Base-by-base conservation (phyloP, 768 basidiomycete species). In the Suillus subluteus region DNA sequence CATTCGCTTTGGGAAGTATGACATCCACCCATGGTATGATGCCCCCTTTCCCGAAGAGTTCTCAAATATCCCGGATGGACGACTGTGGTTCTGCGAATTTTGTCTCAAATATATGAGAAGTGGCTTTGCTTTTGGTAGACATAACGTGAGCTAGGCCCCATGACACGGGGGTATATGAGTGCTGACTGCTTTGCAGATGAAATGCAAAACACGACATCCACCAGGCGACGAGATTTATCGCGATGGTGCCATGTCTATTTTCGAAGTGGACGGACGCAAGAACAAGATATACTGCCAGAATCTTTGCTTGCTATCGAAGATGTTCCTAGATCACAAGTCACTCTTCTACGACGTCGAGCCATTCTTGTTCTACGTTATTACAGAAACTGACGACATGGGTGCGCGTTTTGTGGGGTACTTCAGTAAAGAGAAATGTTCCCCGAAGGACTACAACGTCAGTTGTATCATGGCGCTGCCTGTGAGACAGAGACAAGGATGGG, bases 271-370 rank as follows among this genome's bases (percentile, higher is more conserved):
- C 77, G 98, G 98, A 55, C 87, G 98, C 72, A 95, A 95, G 81
- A 98, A 97, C 84, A 99, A 99, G 93, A 99, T 99, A 73, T 99
- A 98, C 78, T 99, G 98, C 77, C 98, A 99, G 76, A 99, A 99
- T 78, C 86, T 99, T 35, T 99, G 97, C 78, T 83, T 99, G 67
- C 84, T 99, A 46, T 97, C 97, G 66, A 98, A 98, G 79, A 98
- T 98, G 96, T 99, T 99, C 79, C 87, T 99, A 71, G 95, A 98
- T 77, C 96, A 98, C 82, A 99, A 99, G 78, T 98, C 96, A 21
- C 87, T 99, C 61, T 98, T 98, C 79, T 98, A 99, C 81, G 97
- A 99, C 79, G 97, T 99, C 70, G 98, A 99, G 79, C 98, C 98
- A 0, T 99, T 99, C 79, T 82, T 99, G 56, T 99, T 99, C 81